Evolutionary conservation across 352 stramenopile genomes (phyloP).

Genomic region (Nothophytophthora sp.): DNA sequence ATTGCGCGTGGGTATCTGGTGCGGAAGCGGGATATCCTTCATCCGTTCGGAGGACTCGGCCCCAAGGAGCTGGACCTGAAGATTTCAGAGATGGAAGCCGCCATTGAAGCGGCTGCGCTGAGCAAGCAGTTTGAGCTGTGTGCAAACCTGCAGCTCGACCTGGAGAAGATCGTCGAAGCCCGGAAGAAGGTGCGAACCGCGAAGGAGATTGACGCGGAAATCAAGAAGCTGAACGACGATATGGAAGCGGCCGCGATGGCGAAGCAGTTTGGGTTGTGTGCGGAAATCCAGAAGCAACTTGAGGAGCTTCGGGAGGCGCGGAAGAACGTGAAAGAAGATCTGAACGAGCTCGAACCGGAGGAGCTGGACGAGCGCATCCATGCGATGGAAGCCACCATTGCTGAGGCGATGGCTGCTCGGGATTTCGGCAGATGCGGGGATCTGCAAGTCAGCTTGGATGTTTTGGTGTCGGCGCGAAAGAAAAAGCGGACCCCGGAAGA

Average conservation of each 20-base stretch:
- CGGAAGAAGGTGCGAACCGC: slow-evolving; percentile 85
- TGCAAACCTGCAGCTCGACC: slow-evolving; percentile 79
- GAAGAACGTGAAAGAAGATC: slow-evolving; percentile 78
- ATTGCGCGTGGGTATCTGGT: slow-evolving; percentile 69
- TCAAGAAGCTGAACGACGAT: slow-evolving; percentile 68
- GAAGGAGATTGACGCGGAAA: slow-evolving; percentile 86
- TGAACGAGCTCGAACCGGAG: slow-evolving; percentile 83
- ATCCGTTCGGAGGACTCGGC: slow-evolving; percentile 75
- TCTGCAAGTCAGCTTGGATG: slow-evolving; percentile 73
- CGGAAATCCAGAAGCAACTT: slow-evolving; percentile 79
- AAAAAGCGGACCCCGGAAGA: slow-evolving; percentile 87
- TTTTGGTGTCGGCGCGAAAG: slow-evolving; percentile 71
- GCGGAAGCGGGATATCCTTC: slow-evolving; percentile 74
- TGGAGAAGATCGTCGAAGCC: slow-evolving; percentile 80
- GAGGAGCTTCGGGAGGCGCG: slow-evolving; percentile 77
- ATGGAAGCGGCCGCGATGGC: slow-evolving; percentile 74
- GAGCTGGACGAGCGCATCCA: slow-evolving; percentile 85
- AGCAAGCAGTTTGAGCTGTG: slow-evolving; percentile 89
- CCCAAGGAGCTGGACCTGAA: slow-evolving; percentile 79
- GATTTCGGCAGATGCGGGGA: slow-evolving; percentile 80
- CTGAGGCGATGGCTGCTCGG: slow-evolving; percentile 72
- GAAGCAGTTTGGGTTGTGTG: slow-evolving; percentile 85
- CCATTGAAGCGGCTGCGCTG: slow-evolving; percentile 73
- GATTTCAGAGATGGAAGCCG: slow-evolving; percentile 76
- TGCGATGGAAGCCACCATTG: slow-evolving; percentile 64